Base-by-base conservation (phyloP, 805 yeast species). In the Kluyveromyces siamensis region DNA sequence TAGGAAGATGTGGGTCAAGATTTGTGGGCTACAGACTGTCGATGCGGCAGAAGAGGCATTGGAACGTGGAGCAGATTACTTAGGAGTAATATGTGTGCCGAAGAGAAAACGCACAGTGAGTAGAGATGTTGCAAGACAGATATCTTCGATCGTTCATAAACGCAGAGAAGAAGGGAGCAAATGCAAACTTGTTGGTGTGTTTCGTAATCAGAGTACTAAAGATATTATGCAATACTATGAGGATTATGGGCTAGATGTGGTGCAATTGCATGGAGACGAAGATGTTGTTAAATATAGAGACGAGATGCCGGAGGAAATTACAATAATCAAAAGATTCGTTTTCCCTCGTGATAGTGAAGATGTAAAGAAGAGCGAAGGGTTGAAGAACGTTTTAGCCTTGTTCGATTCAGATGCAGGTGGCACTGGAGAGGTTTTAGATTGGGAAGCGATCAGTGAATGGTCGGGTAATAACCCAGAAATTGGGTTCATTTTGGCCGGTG, bases 401-500 rank as follows among this genome's bases (percentile, higher is more conserved):
- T 70, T 91, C 17, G 99, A 93, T 60, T 83, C 95, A 2, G 96
- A 87, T 57, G 74, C 74, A 1, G 99, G 99, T 10, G 99, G 99
- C 1, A 93, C 88, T 55, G 99, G 99, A 6, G 77, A 78, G 48
- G 57, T 70, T n/a, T 75, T 89, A 16, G 80, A 85, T 61, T 91
- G 98, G 98, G 60, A 68, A 1, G 64, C 69, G 9, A 70, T 81
- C 39, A 59, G 68, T 1, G 50, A 58, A 13, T 71, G 77, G 70
- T 44, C 46, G 3, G 48, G 42, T 4, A 45, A 52, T 4, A 56
- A 55, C 37, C 69, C 68, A 40, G 66, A 71, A 0, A 62, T 65
- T 6, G 66, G 62, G 10, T 87, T 75, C 57, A 59, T 93, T 0
- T 70, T 93, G 27, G 98, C 98, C 0, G 99, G 99, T 6, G 99